Evolutionary conservation across 768 basidiomycete genomes (phyloP).

Genomic region (Astraeus odoratus): DNA sequence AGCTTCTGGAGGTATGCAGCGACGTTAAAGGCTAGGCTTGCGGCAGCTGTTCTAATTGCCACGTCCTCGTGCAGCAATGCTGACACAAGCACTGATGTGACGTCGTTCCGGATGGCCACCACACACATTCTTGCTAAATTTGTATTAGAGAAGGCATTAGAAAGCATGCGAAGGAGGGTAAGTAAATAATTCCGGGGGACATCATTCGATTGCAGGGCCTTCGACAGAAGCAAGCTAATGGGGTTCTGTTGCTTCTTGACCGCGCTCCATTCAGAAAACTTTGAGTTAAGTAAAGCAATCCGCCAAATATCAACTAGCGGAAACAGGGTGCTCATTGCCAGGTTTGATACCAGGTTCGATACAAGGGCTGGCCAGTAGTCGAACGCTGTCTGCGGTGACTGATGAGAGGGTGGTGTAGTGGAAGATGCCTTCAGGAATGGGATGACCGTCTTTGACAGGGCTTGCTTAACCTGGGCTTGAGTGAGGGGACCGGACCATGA

Average conservation of each 20-base stretch:
- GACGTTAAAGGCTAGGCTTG: constrained; percentile 75
- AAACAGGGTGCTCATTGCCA: constrained; percentile 58
- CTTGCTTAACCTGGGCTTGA: constrained; percentile 39
- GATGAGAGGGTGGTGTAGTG: constrained; percentile 13
- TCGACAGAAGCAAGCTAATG: constrained; percentile 39
- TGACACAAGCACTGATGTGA: constrained; percentile 56
- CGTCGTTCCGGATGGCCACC: constrained; percentile 20
- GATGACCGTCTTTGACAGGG: constrained; percentile 41
- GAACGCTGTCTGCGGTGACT: constrained; percentile 33
- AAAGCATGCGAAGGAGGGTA: constrained; percentile 58
- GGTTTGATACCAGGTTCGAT: constrained; percentile 32
- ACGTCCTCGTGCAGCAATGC: constrained; percentile 64
- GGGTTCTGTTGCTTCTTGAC: constrained; percentile 31
- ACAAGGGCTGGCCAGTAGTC: constrained; percentile 45
- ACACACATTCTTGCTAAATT: constrained; percentile 37
- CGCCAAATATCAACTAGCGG: constrained; percentile 82
- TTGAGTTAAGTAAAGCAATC: constrained; percentile 61
- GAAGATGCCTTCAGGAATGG: constrained; percentile 61
- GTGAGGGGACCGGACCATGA: constrained; percentile 27
- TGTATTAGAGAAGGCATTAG: constrained; percentile 55
- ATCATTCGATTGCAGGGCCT: constrained; percentile 30
- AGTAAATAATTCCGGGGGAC: constrained; percentile 51
- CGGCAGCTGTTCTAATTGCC: constrained; percentile 68
- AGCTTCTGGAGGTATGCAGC: constrained; percentile 59
- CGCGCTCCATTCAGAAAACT: constrained; percentile 46